Conservation (phyloP, 495 filamentous ascomycete species). For the Podospora tetraspora region DNA sequence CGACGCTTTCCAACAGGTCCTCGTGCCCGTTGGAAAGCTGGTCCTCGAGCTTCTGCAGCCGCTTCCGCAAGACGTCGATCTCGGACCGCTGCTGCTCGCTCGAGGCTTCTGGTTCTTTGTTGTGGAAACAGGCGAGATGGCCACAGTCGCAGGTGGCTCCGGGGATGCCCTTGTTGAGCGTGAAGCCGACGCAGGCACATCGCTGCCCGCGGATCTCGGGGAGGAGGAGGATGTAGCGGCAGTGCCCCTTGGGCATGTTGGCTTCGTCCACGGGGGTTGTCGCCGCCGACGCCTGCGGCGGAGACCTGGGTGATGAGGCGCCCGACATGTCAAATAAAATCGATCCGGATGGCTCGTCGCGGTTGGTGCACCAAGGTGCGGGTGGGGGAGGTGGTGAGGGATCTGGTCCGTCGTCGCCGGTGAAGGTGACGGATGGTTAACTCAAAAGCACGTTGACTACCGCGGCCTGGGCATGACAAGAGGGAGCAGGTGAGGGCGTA, state of each 20-base stretch:
- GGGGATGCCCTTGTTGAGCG: slow-evolving; percentile 45
- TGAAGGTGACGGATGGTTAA: background rate
- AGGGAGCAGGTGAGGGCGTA: slow-evolving; percentile 10
- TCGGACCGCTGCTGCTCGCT: slow-evolving; percentile 36
- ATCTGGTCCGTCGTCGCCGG: background rate
- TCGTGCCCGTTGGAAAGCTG: slow-evolving; percentile 42
- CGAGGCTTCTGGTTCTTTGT: slow-evolving; percentile 36
- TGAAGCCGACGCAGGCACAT: slow-evolving; percentile 52
- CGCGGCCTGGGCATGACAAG: slow-evolving; percentile 31
- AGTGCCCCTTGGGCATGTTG: slow-evolving; percentile 48
- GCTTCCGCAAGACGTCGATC: slow-evolving; percentile 43
- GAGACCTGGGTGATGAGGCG: slow-evolving; percentile 28
- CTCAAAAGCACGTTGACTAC: slow-evolving; percentile 18
- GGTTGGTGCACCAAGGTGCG: background rate
- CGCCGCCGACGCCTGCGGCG: slow-evolving; percentile 25
- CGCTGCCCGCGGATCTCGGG: slow-evolving; percentile 51
- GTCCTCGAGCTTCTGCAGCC: slow-evolving; percentile 44
- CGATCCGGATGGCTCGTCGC: background rate
- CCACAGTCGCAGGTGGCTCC: slow-evolving; percentile 51
- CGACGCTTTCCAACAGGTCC: slow-evolving; percentile 37
- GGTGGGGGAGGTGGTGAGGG: background rate
- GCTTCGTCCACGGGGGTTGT: slow-evolving; percentile 31
- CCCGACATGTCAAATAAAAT: slow-evolving; percentile 22
- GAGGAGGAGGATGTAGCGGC: slow-evolving; percentile 50
- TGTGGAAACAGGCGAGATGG: slow-evolving; percentile 52